These are phyloP conservation scores for Hansfordia pulvinata DNA, from an alignment of 2,329 filamentous ascomycete species.

Conservation along the genomic window DNA sequence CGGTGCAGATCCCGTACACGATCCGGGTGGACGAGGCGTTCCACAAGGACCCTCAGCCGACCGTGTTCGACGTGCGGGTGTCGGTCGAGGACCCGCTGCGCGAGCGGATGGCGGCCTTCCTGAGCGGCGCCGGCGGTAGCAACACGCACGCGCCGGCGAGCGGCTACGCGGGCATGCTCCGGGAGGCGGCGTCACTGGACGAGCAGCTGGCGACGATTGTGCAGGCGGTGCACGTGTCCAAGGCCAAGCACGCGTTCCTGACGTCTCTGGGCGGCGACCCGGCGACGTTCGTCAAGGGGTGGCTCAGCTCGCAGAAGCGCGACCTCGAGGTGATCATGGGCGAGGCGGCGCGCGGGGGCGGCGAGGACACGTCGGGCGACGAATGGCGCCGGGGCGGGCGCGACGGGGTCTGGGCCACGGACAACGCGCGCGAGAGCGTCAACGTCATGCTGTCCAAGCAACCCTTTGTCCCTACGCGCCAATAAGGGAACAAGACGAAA, in stretches of 20 bases:
- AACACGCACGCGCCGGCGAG: too few species aligned
- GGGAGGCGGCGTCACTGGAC: constrained; percentile 64
- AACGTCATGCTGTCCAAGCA: constrained; percentile 45
- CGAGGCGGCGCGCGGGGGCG: constrained; percentile 55
- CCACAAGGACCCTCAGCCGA: constrained; percentile 60
- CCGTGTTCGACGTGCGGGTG: constrained; percentile 82
- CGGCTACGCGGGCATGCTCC: constrained; percentile 61
- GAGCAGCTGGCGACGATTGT: constrained; percentile 75
- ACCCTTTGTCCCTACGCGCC: too few species aligned
- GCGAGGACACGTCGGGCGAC: constrained; percentile 40
- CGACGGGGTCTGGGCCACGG: constrained; percentile 40
- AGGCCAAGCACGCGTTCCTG: constrained; percentile 85
- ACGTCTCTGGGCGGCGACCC: constrained; percentile 68
- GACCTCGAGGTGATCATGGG: constrained; percentile 82
- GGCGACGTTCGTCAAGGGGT: constrained; percentile 69
- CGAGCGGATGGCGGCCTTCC: constrained; percentile 48
- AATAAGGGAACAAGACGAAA: too few species aligned
- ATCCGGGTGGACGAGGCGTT: constrained; percentile 84
- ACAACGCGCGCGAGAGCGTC: constrained; percentile 49
- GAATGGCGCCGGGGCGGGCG: constrained; percentile 55
- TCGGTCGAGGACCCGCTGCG: constrained; percentile 72
- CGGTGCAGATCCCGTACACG: constrained; percentile 77
- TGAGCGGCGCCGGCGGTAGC: constrained; percentile 55
- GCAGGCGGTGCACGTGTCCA: constrained; percentile 71
- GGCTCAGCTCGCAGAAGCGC: constrained; percentile 82